A percentile compares a stretch with the other conserved stretches of the same genome.
These are phyloP conservation scores for Microbotryum violaceum DNA, from an alignment of 1,284 basidiomycete genomes.

Conservation along the genomic window DNA sequence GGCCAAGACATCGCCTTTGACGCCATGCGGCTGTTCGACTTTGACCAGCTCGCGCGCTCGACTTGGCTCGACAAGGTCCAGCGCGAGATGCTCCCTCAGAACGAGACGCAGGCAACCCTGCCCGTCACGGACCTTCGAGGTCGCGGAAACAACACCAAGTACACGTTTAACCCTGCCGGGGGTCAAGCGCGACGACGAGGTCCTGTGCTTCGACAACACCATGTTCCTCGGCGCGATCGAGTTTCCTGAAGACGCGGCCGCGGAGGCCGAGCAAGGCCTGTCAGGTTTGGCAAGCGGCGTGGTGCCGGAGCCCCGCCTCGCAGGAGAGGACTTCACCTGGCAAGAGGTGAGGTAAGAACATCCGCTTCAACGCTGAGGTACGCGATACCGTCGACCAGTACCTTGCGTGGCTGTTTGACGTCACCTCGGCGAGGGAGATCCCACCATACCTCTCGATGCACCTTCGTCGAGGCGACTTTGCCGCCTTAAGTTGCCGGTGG, in stretches of 20 bases:
- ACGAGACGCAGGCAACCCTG: not conserved
- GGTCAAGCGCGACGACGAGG: constrained; percentile 15
- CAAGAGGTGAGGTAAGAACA: constrained; percentile 18
- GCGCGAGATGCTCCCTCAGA: constrained; percentile 20
- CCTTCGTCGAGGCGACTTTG: constrained; percentile 29
- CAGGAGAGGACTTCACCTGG: constrained; percentile 26
- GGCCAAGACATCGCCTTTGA: constrained; percentile 28
- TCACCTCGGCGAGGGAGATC: not conserved
- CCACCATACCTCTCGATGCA: constrained; percentile 30
- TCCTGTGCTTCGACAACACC: constrained; percentile 30
- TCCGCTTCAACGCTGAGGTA: constrained; percentile 21
- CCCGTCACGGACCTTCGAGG: not conserved
- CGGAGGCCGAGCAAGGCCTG: constrained; percentile 3
- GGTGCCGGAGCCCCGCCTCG: constrained; percentile 2
- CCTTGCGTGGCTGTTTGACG: constrained; percentile 16
- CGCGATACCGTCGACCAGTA: constrained; percentile 13
- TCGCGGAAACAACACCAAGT: constrained; percentile 21
- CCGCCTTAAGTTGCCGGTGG: constrained; percentile 21
- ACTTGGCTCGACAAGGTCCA: constrained; percentile 16
- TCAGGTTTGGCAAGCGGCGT: too few relatives aligned
- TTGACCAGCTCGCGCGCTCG: constrained; percentile 4
- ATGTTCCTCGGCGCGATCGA: constrained; percentile 29
- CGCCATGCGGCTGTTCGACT: constrained; percentile 25
- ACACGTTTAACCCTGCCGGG: constrained; percentile 9
- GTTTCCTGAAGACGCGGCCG: constrained; percentile 10